phyloP scores from a whole-genome alignment of 371 early-diverging fungal species.

The Mortierella sp. region DNA sequence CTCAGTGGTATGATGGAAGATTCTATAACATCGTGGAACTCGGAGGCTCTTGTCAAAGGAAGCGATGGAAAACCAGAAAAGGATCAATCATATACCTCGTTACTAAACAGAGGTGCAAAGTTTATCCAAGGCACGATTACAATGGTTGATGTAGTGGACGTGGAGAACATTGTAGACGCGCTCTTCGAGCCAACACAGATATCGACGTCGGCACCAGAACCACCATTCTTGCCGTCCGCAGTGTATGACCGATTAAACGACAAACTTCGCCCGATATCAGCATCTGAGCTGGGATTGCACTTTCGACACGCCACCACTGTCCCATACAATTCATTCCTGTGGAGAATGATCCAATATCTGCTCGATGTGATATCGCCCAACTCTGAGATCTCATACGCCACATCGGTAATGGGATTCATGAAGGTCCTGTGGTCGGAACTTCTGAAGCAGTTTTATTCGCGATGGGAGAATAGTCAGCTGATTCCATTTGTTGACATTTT shows the following conservation, averaged over 20 bases:
- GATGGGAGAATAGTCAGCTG: conserved; percentile 74
- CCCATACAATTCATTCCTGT: conserved; percentile 77
- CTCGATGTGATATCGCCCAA: conserved; percentile 67
- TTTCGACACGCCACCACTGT: conserved; percentile 69
- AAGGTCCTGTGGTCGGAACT: conserved; percentile 77
- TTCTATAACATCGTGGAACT: conserved; percentile 48
- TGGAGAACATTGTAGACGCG: conserved; percentile 51
- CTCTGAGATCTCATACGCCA: conserved; percentile 52
- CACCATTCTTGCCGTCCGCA: not conserved
- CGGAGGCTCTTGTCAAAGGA: conserved; percentile 11
- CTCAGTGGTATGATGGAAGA: conserved; percentile 52
- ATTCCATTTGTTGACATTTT: conserved; percentile 63
- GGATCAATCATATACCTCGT: conserved; percentile 13
- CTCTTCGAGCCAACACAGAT: conserved; percentile 21
- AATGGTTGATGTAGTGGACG: conserved; percentile 49
- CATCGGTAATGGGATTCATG: conserved; percentile 70
- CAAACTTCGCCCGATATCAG: conserved; percentile 39
- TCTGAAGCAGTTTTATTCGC: conserved; percentile 69
- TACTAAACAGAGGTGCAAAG: conserved; percentile 39
- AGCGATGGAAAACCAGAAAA: conserved; percentile 1
- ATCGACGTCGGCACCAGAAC: not conserved
- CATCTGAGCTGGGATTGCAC: conserved; percentile 60
- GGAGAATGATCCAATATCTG: conserved; percentile 74
- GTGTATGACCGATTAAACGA: not conserved
- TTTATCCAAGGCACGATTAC: conserved; percentile 42